phyloP scores from a whole-genome alignment of 805 yeast genomes.

The Kluyveromyces wickerhamii region DNA sequence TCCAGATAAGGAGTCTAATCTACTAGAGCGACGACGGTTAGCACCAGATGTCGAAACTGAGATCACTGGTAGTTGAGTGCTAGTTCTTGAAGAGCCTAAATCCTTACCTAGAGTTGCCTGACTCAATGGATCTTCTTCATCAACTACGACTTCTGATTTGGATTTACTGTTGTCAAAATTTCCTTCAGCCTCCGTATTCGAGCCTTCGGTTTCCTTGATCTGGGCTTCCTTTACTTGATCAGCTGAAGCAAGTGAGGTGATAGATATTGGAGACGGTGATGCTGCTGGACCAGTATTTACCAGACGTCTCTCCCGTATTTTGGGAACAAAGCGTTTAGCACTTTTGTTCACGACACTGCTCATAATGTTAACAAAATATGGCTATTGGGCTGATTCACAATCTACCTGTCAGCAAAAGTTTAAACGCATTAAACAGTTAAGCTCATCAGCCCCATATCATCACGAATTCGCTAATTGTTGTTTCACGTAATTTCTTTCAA shows the following conservation, averaged over 20 bases:
- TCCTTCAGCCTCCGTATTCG: conserved; percentile 6
- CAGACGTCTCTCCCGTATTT: conserved; percentile 37
- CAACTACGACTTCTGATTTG: conserved; percentile 10
- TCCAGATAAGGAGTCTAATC: conserved; percentile 35
- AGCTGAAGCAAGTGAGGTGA: conserved; percentile 5
- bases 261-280: conserved; percentile 17
- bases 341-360: conserved; percentile 39
- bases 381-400: too few relatives aligned
- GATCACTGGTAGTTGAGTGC: conserved; percentile 18
- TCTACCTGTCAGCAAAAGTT: too few relatives aligned
- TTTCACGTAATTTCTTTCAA: neutral
- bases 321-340: conserved; percentile 61
- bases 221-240: conserved; percentile 6
- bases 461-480: too few relatives aligned
- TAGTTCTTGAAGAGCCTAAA: conserved; percentile 6
- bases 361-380: conserved; percentile 17
- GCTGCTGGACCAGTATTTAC: conserved; percentile 22
- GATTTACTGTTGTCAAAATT: conserved; percentile 13
- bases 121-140: conserved; percentile 11
- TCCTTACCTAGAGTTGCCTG: conserved; percentile 13
- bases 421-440: too few relatives aligned
- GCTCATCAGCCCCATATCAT: too few relatives aligned
- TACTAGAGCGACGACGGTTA: conserved; percentile 23
- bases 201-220: conserved; percentile 7
- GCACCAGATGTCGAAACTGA: neutral